Evolutionary conservation across 2,329 filamentous ascomycete genomes (phyloP), one percentile per base, ranked within the genome.

Genomic region (Curvularia sp.): DNA sequence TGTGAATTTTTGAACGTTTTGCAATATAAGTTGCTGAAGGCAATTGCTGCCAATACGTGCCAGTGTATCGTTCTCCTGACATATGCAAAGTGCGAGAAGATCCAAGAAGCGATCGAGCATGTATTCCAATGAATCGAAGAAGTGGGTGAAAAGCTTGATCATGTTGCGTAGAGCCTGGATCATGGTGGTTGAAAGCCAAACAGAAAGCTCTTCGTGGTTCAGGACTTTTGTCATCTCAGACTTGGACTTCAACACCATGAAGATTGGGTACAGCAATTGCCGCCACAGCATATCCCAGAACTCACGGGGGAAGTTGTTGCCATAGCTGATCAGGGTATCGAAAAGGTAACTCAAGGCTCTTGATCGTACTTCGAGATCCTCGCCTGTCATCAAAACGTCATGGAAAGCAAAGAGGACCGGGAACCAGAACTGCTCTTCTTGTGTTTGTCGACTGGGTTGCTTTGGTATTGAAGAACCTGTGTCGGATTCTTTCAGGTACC

Each of bases 221-320:
- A 94, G 86, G 13, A 94, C 93, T 72, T 97, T 97, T 25, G 89
- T 89, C 90, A 98, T 96, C 76, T 99, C 95, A 0, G 94, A 96
- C 64, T 95, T 92, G 18, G 95, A 97, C 66, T 96, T 93, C 42
- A 99, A 80, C 2, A 99, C 96, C 85, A 98, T 93, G 80, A 99
- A 99, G 67, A 99, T 99, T 0, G 95, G 96, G 68, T 97, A 98
- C 1, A 99, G 85, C 58, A 99, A 86, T 75, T 99, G 95, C 49
- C 94, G 87, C 93, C 95, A 99, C 0, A 99, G 84, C 18, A 95
- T 97, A 76, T 99, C 95, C 95, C 95, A 99, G 75, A 99, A 99
- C 53, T 97, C 92, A 1, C 89, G 83, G 3, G 94, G 93, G 70
- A 97, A 99, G 66, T 92, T 91, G 18, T 92, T 91, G 34, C 96